Evolutionary conservation across 805 yeast species (phyloP).

Genomic region (Schwanniomyces vanrijiae): DNA sequence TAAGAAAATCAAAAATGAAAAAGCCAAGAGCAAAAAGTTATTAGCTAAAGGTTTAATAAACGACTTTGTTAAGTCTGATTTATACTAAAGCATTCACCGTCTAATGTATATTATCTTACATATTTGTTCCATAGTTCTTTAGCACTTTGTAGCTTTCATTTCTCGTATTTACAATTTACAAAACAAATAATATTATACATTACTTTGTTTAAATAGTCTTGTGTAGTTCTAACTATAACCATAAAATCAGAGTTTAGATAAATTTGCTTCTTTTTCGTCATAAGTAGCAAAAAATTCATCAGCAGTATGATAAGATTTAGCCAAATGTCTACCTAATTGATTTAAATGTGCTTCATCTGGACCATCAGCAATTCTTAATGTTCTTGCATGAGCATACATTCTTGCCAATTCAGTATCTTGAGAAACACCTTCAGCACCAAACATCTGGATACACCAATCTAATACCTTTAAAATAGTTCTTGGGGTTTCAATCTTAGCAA

Average conservation of each 20-base stretch:
- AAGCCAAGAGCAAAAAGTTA: conserved; percentile 46
- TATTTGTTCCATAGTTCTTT: neutral
- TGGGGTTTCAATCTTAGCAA: conserved; percentile 65
- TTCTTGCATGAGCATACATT: conserved; percentile 51
- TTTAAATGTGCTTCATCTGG: conserved; percentile 66
- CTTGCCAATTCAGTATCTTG: conserved; percentile 61
- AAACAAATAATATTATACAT: neutral
- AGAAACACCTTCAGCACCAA: conserved; percentile 65
- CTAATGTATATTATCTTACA: neutral
- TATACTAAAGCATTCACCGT: conserved; percentile 35
- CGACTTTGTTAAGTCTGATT: conserved; percentile 56
- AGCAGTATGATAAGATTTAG: conserved; percentile 34
- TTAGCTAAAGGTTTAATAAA: conserved; percentile 56
- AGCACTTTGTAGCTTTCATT: neutral
- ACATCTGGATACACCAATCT: conserved; percentile 65
- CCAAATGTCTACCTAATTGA: conserved; percentile 53
- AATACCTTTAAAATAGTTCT: conserved; percentile 48
- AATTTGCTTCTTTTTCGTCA: conserved; percentile 15
- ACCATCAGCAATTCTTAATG: conserved; percentile 65
- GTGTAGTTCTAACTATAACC: neutral
- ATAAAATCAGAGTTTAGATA: conserved; percentile 24
- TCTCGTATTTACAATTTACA: neutral
- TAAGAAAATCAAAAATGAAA: conserved; percentile 40
- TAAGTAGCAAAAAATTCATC: conserved; percentile 33
- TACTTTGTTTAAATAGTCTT: neutral